phyloP scores from a whole-genome alignment of 2,329 filamentous ascomycete species.

The Phaeosphaeriaceae sp. region DNA sequence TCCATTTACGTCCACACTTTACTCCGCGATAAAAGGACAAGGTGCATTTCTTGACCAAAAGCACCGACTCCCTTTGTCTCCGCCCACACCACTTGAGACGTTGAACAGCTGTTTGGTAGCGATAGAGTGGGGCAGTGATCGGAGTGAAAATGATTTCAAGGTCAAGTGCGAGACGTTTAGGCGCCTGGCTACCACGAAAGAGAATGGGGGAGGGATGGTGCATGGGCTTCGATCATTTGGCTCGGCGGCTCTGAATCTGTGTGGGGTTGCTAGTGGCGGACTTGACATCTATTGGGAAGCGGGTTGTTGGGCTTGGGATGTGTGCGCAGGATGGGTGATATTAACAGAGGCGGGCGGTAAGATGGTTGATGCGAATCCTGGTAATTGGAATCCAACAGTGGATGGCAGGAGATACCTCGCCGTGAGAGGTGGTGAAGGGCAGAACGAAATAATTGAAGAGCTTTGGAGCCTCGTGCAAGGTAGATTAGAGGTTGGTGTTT shows the following conservation, averaged over 20 bases:
- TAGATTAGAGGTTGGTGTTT: conserved; percentile 51
- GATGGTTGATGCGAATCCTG: conserved; percentile 75
- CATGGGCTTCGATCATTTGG: conserved; percentile 75
- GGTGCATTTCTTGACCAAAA: conserved; percentile 62
- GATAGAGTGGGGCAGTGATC: conserved; percentile 75
- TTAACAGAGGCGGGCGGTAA: conserved; percentile 75
- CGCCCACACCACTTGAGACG: conserved; percentile 63
- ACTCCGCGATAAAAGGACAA: conserved; percentile 70
- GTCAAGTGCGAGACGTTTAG: conserved; percentile 72
- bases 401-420: conserved; percentile 64
- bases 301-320: conserved; percentile 86
- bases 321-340: conserved; percentile 81
- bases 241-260: conserved; percentile 77
- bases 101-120: conserved; percentile 70
- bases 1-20: conserved; percentile 73
- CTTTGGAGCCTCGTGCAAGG: conserved; percentile 57
- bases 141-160: conserved; percentile 73
- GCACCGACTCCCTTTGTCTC: conserved; percentile 54
- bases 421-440: conserved; percentile 53
- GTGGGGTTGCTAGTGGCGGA: conserved; percentile 72
- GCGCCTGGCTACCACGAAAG: conserved; percentile 57
- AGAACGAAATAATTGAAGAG: conserved; percentile 56
- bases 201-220: conserved; percentile 75
- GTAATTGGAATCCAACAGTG: conserved; percentile 67
- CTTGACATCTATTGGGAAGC: conserved; percentile 82